Evolutionary conservation across 805 yeast genomes (phyloP), one percentile per base, ranked within the genome.

Genomic region (Naumovozyma castellii): DNA sequence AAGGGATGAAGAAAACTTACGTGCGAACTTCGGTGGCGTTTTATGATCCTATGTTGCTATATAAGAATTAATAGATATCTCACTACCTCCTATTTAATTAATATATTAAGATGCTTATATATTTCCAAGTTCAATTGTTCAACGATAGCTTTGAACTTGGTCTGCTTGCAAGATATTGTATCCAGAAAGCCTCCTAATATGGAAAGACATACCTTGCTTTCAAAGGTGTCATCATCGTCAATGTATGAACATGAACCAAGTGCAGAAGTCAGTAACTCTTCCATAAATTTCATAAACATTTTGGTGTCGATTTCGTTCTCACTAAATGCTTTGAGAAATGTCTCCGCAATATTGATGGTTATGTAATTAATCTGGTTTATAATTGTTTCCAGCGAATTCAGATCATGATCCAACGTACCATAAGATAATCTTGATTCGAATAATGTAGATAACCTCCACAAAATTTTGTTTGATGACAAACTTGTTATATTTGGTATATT

Each of bases 1-100:
- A 44, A 79, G 84, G 47, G 94, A 86, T 60, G 76, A 72, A 40
- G 80, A 80, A 48, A 83, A 83, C 50, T 63, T 86, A 44, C 77
- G 78, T 50, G 72, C 68, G 16, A 66, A 62, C 18, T 69, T 70
- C 47, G 66, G 63, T 17, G 39, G 40, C 8, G 8, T 39, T 17
- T 19, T 15, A 20, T 18, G 18, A 10, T 10, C 27, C 6, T 22
- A n/a, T n/a, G n/a, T n/a, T n/a, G n/a, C n/a, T n/a, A n/a, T n/a
- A n/a, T n/a, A n/a, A n/a, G n/a, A n/a, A n/a, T n/a, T n/a, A n/a
- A n/a, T n/a, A n/a, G n/a, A n/a, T 32, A 13, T 20, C 4, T 14
- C n/a, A n/a, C n/a, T n/a, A n/a, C n/a, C n/a, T n/a, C n/a, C n/a
- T 30, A 22, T 39, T 20, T 4, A 10, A 12, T 34, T 18, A n/a